Conservation (phyloP, 1,284 basidiomycete genomes). For the Fomitopsis pinicola region DNA sequence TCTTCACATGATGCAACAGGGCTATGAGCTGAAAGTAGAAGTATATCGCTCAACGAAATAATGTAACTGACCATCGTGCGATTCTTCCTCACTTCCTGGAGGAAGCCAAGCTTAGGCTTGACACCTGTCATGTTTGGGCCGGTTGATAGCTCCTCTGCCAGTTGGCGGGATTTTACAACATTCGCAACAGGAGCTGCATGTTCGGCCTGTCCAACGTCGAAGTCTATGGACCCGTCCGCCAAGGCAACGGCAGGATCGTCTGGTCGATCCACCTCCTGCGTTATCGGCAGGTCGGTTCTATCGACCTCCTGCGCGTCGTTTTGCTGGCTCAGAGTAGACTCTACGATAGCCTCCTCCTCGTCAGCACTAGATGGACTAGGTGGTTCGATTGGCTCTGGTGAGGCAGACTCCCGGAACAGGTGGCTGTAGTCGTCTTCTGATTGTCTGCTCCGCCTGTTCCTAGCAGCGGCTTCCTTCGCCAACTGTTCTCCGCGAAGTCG, state of each 20-base stretch:
- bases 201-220: conserved; percentile 11
- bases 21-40: neutral
- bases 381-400: neutral
- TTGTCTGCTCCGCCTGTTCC: neutral
- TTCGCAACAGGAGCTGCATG: neutral
- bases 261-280: neutral
- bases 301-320: neutral
- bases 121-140: conserved; percentile 10
- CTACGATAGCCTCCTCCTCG: neutral
- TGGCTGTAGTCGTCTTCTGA: neutral
- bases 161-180: neutral
- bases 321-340: neutral
- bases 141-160: conserved; percentile 8
- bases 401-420: neutral
- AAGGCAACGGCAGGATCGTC: conserved; percentile 8
- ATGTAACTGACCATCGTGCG: conserved; percentile 6
- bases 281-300: too few species aligned
- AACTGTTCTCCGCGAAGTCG: neutral
- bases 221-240: conserved; percentile 15
- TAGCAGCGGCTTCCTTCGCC: neutral
- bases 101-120: neutral
- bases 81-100: conserved; percentile 4
- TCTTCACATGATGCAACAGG: neutral
- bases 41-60: neutral
- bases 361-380: neutral